phyloP scores from a whole-genome alignment of 1,139 yeast genomes.

The Saccharomyces hybrid region DNA sequence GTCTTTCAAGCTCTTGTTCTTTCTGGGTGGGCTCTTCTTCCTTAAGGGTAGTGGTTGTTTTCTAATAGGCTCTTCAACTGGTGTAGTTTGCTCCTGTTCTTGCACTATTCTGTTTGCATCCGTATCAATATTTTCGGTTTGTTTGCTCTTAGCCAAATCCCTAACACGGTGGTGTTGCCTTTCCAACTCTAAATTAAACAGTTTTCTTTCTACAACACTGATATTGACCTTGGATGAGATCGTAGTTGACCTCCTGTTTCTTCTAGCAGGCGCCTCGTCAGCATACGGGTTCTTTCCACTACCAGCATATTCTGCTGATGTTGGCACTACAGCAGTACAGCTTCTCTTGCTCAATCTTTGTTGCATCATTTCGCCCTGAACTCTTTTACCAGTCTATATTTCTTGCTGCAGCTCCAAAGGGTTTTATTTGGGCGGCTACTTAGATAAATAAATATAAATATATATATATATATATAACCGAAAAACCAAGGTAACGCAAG shows the following conservation, averaged over 20 bases:
- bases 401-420: background rate
- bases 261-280: background rate
- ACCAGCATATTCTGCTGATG: background rate
- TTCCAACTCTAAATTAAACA: background rate
- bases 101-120: background rate
- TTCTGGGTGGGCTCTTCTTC: background rate
- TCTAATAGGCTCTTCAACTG: background rate
- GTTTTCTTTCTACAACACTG: background rate
- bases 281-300: background rate
- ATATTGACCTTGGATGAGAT: background rate
- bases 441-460: background rate
- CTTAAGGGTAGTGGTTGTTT: background rate
- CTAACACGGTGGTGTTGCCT: background rate
- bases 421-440: background rate
- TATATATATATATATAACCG: background rate
- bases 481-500: background rate
- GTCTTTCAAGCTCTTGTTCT: constrained; percentile 15
- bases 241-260: background rate
- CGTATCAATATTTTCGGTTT: background rate
- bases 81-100: background rate
- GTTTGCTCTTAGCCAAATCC: background rate
- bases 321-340: background rate
- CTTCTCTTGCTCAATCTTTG: background rate
- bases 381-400: background rate
- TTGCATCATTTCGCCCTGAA: background rate